Evolutionary conservation across 2,329 filamentous ascomycete species (phyloP), one percentile per base, ranked within the genome.

Genomic region (Trichoderma atrobrunneum): DNA sequence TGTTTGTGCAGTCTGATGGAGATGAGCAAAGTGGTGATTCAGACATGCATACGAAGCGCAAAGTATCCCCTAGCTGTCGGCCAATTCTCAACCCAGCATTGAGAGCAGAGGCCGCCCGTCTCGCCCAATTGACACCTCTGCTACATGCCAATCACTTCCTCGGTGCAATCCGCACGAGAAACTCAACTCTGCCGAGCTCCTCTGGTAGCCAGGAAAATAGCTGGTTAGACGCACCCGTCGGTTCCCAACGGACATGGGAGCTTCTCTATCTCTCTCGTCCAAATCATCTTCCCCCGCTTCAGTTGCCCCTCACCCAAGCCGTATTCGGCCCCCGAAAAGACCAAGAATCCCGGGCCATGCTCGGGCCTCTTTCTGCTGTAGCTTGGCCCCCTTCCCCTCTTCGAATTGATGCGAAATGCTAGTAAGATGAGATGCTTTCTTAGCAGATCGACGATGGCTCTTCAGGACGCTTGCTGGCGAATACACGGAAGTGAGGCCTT

Each of bases 241-340:
- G 57, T 61, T 69, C 28, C 66, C 66, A 69, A 62, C 57, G 21
- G 57, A 60, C 34, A 43, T 30, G 21, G 21, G 32, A 59, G 21
- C 56, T 43, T 16, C 34, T 16, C 16, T 21, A 10, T 39, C 7
- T 57, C 34, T 39, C 30, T 30, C 39, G n/a, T 67, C 48, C 63
- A 34, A 39, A 39, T 2, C 21, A 30, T 43, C 43, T 59, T 59
- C 24, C 56, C 70, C 70, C 64, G 48, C 48, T 64, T 57, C 62
- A 36, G 24, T 21, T 68, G 59, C 70, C 70, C 70, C 70, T 68
- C 70, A 72, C 63, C 21, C 70, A 68, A 60, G 60, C 70, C 70
- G 64, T 57, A 68, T 72, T 68, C 57, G 70, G 70, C 63, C 28
- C 26, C 60, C n/a, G 30, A 26, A 28, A 61, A 16, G 7, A 16